Percentiles rank a stretch among this genome's conserved stretches.
Conservation (phyloP, 169 alveolate species). For the Cryptosporidium sp. region DNA sequence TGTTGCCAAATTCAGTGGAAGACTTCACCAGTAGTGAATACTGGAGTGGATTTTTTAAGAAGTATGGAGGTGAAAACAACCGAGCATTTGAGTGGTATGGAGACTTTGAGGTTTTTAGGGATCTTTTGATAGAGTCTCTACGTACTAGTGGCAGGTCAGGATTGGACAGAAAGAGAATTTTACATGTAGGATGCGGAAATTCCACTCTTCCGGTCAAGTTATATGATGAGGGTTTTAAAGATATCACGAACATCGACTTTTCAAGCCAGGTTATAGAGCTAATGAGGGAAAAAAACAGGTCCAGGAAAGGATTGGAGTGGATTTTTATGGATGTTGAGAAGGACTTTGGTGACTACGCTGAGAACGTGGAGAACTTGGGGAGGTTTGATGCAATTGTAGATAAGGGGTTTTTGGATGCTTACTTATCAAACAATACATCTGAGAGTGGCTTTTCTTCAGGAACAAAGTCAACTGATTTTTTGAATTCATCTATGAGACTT, state of each 20-base stretch:
- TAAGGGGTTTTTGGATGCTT: conserved; percentile 73
- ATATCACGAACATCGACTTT: conserved; percentile 87
- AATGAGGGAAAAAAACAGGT: conserved; percentile 83
- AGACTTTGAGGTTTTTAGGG: conserved; percentile 27
- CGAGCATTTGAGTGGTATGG: conserved; percentile 69
- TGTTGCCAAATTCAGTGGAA: conserved; percentile 40
- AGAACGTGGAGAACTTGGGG: conserved; percentile 10
- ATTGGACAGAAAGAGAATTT: conserved; percentile 75
- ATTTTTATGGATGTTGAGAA: conserved; percentile 54
- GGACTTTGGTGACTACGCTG: conserved; percentile 43
- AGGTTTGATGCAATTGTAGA: conserved; percentile 60
- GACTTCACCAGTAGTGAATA: conserved; percentile 52
- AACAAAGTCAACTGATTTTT: conserved; percentile 1
- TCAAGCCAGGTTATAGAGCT: conserved; percentile 84
- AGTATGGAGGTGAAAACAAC: background rate
- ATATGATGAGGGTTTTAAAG: conserved; percentile 85
- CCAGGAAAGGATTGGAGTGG: conserved; percentile 73
- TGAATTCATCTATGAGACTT: background rate
- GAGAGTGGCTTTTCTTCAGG: background rate
- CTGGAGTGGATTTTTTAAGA: conserved; percentile 31
- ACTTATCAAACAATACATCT: conserved; percentile 2
- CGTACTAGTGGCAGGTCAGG: conserved; percentile 1
- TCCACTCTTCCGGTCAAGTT: conserved; percentile 86
- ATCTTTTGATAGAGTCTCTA: conserved; percentile 1
- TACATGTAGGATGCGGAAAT: conserved; percentile 91